These are phyloP conservation scores for Paecilomyces niveus DNA, from an alignment of 2,329 filamentous ascomycete species.

Conservation along the genomic window DNA sequence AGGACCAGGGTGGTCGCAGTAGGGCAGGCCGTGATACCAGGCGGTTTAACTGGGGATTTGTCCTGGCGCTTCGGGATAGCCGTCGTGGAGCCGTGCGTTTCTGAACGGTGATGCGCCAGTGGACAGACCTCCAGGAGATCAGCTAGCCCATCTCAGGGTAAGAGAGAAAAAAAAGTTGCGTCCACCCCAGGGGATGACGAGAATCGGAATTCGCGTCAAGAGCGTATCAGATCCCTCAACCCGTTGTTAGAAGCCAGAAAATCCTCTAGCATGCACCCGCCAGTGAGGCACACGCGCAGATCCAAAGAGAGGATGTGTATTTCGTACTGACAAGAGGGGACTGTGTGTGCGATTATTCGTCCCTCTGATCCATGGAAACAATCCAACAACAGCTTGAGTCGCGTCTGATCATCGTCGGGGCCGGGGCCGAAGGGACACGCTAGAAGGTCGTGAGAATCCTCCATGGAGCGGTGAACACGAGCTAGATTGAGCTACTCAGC, in stretches of 20 bases:
- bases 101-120: not conserved
- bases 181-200: not conserved
- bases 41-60: not conserved
- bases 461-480: slow-evolving; percentile 1
- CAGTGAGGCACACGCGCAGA: not conserved
- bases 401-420: not conserved
- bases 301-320: not conserved
- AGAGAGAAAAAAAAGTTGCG: not conserved
- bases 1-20: not conserved
- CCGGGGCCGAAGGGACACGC: not conserved
- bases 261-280: not conserved
- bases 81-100: not conserved
- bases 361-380: not conserved
- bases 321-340: not conserved
- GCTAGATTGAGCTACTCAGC: not conserved
- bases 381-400: not conserved
- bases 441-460: not conserved
- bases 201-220: not conserved
- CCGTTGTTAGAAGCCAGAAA: not conserved
- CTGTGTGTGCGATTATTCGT: not conserved
- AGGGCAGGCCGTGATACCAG: not conserved
- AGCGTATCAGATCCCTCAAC: not conserved
- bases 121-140: not conserved
- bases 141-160: not conserved
- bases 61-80: not conserved